These are phyloP conservation scores for Ophiobolus disseminans DNA, from an alignment of 2,329 filamentous ascomycete species.

Conservation along the genomic window DNA sequence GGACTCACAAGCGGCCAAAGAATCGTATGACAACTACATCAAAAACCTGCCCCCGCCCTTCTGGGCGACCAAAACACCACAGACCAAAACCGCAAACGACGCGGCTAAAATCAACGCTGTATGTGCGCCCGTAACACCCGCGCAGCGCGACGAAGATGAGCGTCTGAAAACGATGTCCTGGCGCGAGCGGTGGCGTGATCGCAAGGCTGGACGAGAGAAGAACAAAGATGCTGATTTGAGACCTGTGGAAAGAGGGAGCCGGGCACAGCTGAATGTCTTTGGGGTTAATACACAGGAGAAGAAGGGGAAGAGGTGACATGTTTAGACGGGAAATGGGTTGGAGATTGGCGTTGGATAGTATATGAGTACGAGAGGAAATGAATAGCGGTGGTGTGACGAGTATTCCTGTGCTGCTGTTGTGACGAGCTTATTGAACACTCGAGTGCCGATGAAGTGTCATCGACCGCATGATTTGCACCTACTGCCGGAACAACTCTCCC, in stretches of 20 bases:
- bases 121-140: slow-evolving; percentile 22
- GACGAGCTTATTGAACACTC: slow-evolving; percentile 13
- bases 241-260: slow-evolving; percentile 22
- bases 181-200: slow-evolving; percentile 23
- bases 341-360: slow-evolving; percentile 17
- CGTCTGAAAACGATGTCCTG: slow-evolving; percentile 19
- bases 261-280: slow-evolving; percentile 22
- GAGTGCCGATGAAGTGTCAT: slow-evolving; percentile 11
- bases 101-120: slow-evolving; percentile 23
- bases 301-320: slow-evolving; percentile 17
- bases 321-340: slow-evolving; percentile 16
- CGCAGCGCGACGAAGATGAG: slow-evolving; percentile 23
- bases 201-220: slow-evolving; percentile 18
- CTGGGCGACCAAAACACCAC: slow-evolving; percentile 20
- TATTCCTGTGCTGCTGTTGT: slow-evolving; percentile 13
- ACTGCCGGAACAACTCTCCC: slow-evolving; percentile 2
- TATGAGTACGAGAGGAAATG: slow-evolving; percentile 12
- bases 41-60: slow-evolving; percentile 24
- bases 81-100: slow-evolving; percentile 14
- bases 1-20: slow-evolving; percentile 18
- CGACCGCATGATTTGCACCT: slow-evolving; percentile 9
- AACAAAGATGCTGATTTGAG: slow-evolving; percentile 19
- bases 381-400: slow-evolving; percentile 14
- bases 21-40: slow-evolving; percentile 26
- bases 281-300: slow-evolving; percentile 20